Evolutionary conservation across 2,329 filamentous ascomycete species (phyloP).

Genomic region (Epichloe hybrida): DNA sequence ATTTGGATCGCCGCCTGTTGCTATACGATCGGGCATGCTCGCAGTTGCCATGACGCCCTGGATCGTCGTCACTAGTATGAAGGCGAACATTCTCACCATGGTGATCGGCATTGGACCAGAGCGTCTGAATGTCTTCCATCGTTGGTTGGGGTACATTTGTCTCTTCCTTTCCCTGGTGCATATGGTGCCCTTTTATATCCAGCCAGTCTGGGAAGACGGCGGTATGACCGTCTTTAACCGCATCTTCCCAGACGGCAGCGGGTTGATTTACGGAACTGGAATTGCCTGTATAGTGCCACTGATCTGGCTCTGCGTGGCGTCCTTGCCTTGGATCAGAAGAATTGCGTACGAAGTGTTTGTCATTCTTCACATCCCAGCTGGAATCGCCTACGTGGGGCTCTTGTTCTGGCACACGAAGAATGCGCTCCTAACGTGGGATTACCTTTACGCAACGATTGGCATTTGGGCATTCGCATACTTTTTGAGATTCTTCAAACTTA

Average conservation of each 20-base stretch:
- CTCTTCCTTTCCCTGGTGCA: constrained; percentile 74
- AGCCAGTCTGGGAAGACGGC: constrained; percentile 71
- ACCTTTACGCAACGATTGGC: constrained; percentile 66
- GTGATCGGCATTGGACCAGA: constrained; percentile 88
- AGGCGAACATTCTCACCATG: constrained; percentile 72
- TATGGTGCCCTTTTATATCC: constrained; percentile 78
- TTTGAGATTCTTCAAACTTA: constrained; percentile 68
- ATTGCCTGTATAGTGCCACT: constrained; percentile 71
- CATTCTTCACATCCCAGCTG: constrained; percentile 66
- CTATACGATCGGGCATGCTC: constrained; percentile 81
- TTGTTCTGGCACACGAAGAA: constrained; percentile 96
- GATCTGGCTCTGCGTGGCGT: constrained; percentile 71
- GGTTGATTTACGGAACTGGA: constrained; percentile 74
- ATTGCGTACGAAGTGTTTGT: constrained; percentile 80
- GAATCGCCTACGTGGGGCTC: constrained; percentile 66
- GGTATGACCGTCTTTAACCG: constrained; percentile 57
- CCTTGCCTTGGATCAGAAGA: constrained; percentile 63
- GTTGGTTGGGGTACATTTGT: constrained; percentile 82
- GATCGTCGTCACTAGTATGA: constrained; percentile 83
- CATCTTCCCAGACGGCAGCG: constrained; percentile 51
- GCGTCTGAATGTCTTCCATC: constrained; percentile 80
- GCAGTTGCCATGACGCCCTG: constrained; percentile 84
- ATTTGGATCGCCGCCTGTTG: constrained; percentile 77
- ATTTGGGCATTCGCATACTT: constrained; percentile 69
- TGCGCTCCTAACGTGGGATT: constrained; percentile 79